Evolutionary conservation across 305 asterid species (phyloP), one percentile per base, ranked within the genome.

Genomic region (Caryopteris hybrid): DNA sequence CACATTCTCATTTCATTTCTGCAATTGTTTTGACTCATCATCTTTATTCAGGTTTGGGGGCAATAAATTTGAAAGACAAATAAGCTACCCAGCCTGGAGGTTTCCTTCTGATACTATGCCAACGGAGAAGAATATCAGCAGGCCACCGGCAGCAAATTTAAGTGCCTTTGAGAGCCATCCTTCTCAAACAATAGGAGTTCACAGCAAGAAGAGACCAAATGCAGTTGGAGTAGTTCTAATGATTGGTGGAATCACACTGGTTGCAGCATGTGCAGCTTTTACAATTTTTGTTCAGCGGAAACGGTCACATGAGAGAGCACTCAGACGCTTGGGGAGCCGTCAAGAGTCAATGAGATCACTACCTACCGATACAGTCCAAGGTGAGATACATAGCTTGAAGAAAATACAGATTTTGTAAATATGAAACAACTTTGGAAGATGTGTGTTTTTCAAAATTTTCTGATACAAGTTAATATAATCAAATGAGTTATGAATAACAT

Each of bases 61-160:
- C 39, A 93, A 90, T 73, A 75, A 66, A 13, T 93, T 93, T 58
- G 81, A 77, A 23, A 79, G 33, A 56, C 90, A 76, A 68, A 76
- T 74, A 45, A 83, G 87, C 83, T 82, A 80, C 74, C 86, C 86
- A 18, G 95, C 96, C 55, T 88, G 99, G 99, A 76, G 68, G 18
- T 90, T 87, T 76, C 96, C 95, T 59, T 45, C 73, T 2, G 95
- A 86, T 42, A n/a, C 53, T 50, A 51, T 76, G 41, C 95, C 97
- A 11, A 31, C 67, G 38, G 83, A 70, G 76, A 78, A 76, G 74
- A 86, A 83, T 78, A 77, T 84, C 64, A 75, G 75, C 81, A 81
- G 84, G 68, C 90, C 96, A 67, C 91, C 96, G 43, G 74, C 82
- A 42, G 71, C 84, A 58, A 84, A 87, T 66, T 73, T 87, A 57